Evolutionary conservation across 805 yeast genomes (phyloP), one percentile per base, ranked within the genome.

Genomic region (Hanseniaspora taiwanica): DNA sequence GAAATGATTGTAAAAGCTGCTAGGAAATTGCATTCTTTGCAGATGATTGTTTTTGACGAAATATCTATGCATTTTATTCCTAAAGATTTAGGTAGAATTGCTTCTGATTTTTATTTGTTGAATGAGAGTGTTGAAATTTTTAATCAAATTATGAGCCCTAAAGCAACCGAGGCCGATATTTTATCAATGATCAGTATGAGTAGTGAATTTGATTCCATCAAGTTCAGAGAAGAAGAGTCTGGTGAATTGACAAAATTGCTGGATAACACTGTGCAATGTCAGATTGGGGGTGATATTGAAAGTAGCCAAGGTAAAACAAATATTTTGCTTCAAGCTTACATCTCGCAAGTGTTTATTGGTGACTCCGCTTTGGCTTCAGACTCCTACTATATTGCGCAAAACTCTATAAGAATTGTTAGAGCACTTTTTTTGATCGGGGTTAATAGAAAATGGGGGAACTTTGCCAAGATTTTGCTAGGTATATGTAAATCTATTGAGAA

Each of bases 1-100:
- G 74, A 74, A 35, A 74, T 93, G 80, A 73, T 91, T 23, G 63
- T 76, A 3, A 66, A 68, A 0, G 93, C 96, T 0, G 97, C 96
- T 0, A 66, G 84, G 49, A 66, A 82, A 43, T 67, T 91, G n/a
- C 94, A 89, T 47, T 62, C 75, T 5, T 66, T 87, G 4, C 97
- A 91, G 54, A 91, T 91, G 97, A 81, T 91, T 49, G 79, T 87
- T 0, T 89, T 76, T 56, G 96, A 91, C 51, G 96, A 87, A 45
- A 65, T 76, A 27, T 75, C 94, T 0, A 80, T 81, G 39, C 74
- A 87, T 2, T 76, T 91, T 43, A 72, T 77, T 20, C 64, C 95
- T 1, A 91, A 89, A 47, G 97, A 91, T 59, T 63, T 85, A 38
- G 99, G 99, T 6, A 71, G 98, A 53, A 76, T 89, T 34, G 94